These are phyloP conservation scores for Pleoardoris graminearum DNA, from an alignment of 2,329 filamentous ascomycete species.

Conservation along the genomic window DNA sequence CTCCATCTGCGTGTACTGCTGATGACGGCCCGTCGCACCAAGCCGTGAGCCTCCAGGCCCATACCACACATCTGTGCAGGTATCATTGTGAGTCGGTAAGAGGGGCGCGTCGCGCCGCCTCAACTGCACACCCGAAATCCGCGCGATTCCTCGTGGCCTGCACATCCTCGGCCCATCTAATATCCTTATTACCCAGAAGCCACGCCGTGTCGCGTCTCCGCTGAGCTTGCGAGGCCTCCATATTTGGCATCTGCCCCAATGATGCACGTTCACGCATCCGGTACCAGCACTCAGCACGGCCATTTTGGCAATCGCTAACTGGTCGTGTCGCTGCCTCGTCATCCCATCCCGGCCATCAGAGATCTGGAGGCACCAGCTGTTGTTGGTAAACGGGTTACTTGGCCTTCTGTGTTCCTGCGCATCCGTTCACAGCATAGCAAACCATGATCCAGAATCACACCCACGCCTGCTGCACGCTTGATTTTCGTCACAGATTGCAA, in stretches of 20 bases:
- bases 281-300: not conserved
- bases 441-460: not conserved
- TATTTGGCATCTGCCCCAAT: not conserved
- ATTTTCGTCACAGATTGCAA: not conserved
- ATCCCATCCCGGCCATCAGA: not conserved
- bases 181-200: too few species aligned
- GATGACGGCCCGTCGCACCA: not conserved
- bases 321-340: not conserved
- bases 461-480: not conserved
- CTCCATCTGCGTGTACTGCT: not conserved
- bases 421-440: not conserved
- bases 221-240: constrained; percentile 2
- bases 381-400: not conserved
- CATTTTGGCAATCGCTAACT: not conserved
- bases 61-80: not conserved
- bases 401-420: constrained; percentile 3
- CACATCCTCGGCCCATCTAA: too few species aligned
- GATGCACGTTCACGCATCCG: not conserved
- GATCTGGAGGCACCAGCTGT: not conserved
- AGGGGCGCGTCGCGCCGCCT: too few species aligned
- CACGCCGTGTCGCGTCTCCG: too few species aligned
- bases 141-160: too few species aligned
- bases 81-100: not conserved
- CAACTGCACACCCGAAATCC: not conserved
- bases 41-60: not conserved